Base-by-base conservation (phyloP, 2,329 filamentous ascomycete genomes). In the Neofusicoccum ribis region DNA sequence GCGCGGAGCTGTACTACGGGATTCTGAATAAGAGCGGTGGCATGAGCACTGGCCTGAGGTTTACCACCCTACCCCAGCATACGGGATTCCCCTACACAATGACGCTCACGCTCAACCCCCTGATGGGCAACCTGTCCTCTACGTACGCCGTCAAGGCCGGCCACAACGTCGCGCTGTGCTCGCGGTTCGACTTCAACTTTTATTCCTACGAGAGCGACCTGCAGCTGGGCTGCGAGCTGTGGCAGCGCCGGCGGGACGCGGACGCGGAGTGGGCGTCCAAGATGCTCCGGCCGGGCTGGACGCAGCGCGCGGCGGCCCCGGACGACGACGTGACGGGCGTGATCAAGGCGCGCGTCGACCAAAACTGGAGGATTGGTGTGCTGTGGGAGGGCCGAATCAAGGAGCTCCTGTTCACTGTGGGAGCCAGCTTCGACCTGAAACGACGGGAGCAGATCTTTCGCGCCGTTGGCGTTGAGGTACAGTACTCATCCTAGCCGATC, bases 121-220 rank as follows among this genome's bases (percentile, higher is more conserved):
- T 99, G 56, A 97, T 97, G 87, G 95, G 95, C 17, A 96, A 92
- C 73, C 84, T 99, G 66, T 93, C 91, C 65, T 92, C 93, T 41
- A 96, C 89, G 15, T 99, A 99, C 76, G 91, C 95, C 0, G 91
- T 98, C 54, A 90, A 92, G 72, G 94, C 94, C 1, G 92, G 92
- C 3, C 86, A 86, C 39, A 88, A 92, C 72, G 87, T 96, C 70
- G 91, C 92, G 11, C 85, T 99, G 58, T 95, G 93, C 68, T 96
- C 93, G 23, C 88, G 91, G 58, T 94, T 98, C 80, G 93, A 96
- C 74, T 99, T 99, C 80, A 99, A 99, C 73, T 91, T 97, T 58
- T 98, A 97, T 79, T 97, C 92, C 75, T 99, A 97, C 81, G 95
- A 99, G 81, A 97, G 92, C 74, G 91, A 95, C 66, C 90, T 97